A percentile compares a stretch with the other conserved stretches of the same genome.
Conservation (phyloP, 495 filamentous ascomycete species). For the Daldinia caldariorum region DNA sequence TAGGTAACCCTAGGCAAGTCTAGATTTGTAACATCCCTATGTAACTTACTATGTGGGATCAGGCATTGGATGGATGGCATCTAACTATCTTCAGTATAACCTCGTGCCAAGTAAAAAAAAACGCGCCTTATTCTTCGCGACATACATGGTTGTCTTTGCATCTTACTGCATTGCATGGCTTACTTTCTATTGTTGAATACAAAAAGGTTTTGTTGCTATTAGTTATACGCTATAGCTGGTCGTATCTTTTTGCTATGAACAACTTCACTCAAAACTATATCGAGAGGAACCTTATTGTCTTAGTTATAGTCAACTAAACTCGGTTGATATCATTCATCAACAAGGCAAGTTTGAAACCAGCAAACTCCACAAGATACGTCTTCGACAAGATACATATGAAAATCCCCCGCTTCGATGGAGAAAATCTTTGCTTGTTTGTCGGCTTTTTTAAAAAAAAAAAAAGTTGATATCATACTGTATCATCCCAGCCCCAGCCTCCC, state of each 20-base stretch:
- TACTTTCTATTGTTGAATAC: not conserved
- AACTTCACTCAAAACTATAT: slow-evolving; percentile 11
- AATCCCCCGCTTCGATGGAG: slow-evolving; percentile 7
- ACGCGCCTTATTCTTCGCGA: slow-evolving; percentile 1
- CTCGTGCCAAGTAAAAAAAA: not conserved
- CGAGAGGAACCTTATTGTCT: slow-evolving; percentile 12
- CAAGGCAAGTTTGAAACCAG: slow-evolving; percentile 38
- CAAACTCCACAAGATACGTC: slow-evolving; percentile 25
- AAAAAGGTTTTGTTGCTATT: not conserved
- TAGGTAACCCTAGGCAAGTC: not conserved
- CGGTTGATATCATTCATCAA: slow-evolving; percentile 35
- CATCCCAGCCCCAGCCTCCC: slow-evolving; percentile 40
- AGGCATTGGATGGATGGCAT: not conserved
- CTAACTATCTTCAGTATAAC: not conserved
- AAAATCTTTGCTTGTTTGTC: slow-evolving; percentile 25
- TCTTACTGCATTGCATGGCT: slow-evolving; percentile 1
- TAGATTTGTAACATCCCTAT: not conserved
- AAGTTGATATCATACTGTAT: slow-evolving; percentile 31
- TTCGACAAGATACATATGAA: slow-evolving; percentile 12
- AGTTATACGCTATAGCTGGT: not conserved
- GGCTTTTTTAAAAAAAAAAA: slow-evolving; percentile 4
- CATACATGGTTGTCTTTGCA: not conserved
- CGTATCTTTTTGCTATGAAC: slow-evolving; percentile 17
- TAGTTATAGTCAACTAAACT: slow-evolving; percentile 5
- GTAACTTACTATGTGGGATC: too few relatives aligned